phyloP scores from a whole-genome alignment of 176 grass and related monocot species.

The Saccharum officinarum region DNA sequence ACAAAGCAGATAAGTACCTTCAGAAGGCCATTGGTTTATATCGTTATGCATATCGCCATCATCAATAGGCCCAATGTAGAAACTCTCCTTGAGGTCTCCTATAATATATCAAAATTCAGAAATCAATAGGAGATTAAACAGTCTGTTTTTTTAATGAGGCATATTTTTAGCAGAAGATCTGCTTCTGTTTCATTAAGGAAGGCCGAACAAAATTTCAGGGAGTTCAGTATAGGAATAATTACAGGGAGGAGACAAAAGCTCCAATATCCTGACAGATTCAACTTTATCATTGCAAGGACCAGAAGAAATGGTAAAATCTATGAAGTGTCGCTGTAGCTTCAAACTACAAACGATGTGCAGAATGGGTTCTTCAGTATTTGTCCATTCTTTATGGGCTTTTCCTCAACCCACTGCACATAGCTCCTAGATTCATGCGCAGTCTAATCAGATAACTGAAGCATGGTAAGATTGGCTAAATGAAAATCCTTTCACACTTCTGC shows the following conservation, averaged over 20 bases:
- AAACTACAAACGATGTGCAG: background rate
- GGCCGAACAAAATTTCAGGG: background rate
- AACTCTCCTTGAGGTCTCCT: constrained; percentile 86
- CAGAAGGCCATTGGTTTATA: constrained; percentile 64
- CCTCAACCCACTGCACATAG: background rate
- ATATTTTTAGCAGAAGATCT: background rate
- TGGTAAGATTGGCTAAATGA: background rate
- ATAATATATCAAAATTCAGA: background rate
- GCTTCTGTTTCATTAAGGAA: background rate
- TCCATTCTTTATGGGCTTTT: background rate
- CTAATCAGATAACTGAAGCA: constrained; percentile 7
- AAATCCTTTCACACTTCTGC: background rate
- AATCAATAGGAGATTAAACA: background rate
- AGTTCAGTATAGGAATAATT: background rate
- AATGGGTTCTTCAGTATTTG: constrained; percentile 4
- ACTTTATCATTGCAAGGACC: constrained; percentile 3
- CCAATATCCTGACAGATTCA: background rate
- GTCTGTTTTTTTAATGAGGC: background rate
- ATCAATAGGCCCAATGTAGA: constrained; percentile 57
- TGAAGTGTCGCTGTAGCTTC: background rate
- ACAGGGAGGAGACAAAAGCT: background rate
- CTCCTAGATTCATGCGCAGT: background rate
- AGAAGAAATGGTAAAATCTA: constrained; percentile 9
- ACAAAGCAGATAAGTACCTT: constrained; percentile 46
- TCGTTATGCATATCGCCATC: constrained; percentile 29